Conservation (phyloP, 495 filamentous ascomycete genomes). For the Poronia punctata region DNA sequence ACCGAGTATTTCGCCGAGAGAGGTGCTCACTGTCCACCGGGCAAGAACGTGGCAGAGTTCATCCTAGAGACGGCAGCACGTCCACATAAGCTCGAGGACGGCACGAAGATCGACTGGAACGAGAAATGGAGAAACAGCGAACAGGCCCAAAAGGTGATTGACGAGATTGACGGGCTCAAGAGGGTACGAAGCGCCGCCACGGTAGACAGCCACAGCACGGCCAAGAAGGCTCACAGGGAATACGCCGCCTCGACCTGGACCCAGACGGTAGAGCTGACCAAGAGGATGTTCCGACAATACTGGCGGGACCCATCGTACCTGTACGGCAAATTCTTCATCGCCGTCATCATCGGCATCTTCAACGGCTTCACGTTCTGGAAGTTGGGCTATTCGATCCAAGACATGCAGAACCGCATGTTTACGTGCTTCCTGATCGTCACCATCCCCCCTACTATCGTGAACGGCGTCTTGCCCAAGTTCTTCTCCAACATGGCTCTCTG, state of each 20-base stretch:
- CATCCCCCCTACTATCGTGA: slow-evolving; percentile 62
- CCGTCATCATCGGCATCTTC: slow-evolving; percentile 53
- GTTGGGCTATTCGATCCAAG: slow-evolving; percentile 56
- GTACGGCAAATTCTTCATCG: slow-evolving; percentile 56
- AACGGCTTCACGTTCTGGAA: slow-evolving; percentile 86
- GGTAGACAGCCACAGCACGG: slow-evolving; percentile 27
- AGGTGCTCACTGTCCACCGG: slow-evolving; percentile 63
- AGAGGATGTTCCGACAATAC: slow-evolving; percentile 68
- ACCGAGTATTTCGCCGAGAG: slow-evolving; percentile 46
- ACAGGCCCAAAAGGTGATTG: slow-evolving; percentile 57
- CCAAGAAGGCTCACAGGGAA: slow-evolving; percentile 14
- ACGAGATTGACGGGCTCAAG: slow-evolving; percentile 66
- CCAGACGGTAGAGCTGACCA: slow-evolving; percentile 43
- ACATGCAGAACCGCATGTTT: slow-evolving; percentile 80
- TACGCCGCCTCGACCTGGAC: slow-evolving; percentile 29
- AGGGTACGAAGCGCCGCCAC: slow-evolving; percentile 15
- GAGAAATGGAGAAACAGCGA: slow-evolving; percentile 66
- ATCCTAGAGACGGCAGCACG: slow-evolving; percentile 76
- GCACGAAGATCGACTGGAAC: slow-evolving; percentile 71
- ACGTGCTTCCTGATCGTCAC: slow-evolving; percentile 66
- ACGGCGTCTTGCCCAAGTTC: slow-evolving; percentile 78
- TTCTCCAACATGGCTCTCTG: slow-evolving; percentile 69
- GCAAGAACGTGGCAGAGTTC: slow-evolving; percentile 74
- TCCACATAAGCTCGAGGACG: slow-evolving; percentile 58
- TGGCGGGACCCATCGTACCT: slow-evolving; percentile 75